Conservation (phyloP, 2,329 filamentous ascomycete genomes). For the Bipolaris bicolor region DNA sequence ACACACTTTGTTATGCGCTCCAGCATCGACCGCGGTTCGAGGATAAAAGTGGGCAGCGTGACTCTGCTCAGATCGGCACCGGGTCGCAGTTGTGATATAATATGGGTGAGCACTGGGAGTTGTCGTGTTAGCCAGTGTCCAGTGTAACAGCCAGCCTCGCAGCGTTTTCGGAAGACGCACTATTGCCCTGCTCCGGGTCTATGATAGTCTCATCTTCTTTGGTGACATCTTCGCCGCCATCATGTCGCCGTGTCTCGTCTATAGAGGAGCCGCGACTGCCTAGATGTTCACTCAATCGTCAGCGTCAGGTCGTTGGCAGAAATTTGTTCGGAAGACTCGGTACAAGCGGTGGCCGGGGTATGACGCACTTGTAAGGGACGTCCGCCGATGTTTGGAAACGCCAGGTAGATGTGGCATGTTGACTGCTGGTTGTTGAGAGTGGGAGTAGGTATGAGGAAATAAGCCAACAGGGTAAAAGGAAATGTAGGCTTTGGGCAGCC, state of each 20-base stretch:
- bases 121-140: conserved; percentile 22
- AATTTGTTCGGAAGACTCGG: conserved; percentile 7
- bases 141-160: neutral
- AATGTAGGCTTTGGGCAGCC: neutral
- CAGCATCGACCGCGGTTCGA: conserved; percentile 96
- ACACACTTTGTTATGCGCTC: conserved; percentile 97
- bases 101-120: conserved; percentile 82
- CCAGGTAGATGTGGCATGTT: conserved; percentile 48
- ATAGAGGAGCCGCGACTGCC: conserved; percentile 52
- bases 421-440: neutral
- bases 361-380: conserved; percentile 41
- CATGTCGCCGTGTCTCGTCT: conserved; percentile 45
- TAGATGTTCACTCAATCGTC: conserved; percentile 23
- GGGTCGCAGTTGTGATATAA: conserved; percentile 94
- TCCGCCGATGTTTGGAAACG: conserved; percentile 32
- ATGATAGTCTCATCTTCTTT: conserved; percentile 76
- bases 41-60: conserved; percentile 94
- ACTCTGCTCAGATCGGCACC: conserved; percentile 95
- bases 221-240: conserved; percentile 48
- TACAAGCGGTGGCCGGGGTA: conserved; percentile 13
- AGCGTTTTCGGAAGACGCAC: conserved; percentile 57
- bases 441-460: neutral
- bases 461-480: neutral
- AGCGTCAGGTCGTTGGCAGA: conserved; percentile 18
- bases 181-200: conserved; percentile 92